Percentiles rank a stretch among this genome's conserved stretches.
Evolutionary conservation across 257 asterid genomes (phyloP).

Genomic region (Nicotiana undulata): DNA sequence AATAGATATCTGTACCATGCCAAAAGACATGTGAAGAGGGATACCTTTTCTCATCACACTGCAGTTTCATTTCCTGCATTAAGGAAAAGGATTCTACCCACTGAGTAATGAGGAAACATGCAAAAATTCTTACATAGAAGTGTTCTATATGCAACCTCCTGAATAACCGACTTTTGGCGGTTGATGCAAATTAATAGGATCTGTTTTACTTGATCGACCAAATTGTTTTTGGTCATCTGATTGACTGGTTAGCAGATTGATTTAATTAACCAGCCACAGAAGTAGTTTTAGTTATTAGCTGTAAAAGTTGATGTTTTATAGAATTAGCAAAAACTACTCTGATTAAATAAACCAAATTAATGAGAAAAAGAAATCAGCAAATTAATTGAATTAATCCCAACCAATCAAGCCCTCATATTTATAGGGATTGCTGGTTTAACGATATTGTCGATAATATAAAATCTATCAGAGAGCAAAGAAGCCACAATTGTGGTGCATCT

Average conservation of each 20-base stretch:
- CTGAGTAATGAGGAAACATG: slow-evolving; percentile 7
- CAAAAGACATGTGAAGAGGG: slow-evolving; percentile 2
- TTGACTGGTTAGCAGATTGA: background rate
- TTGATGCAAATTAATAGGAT: background rate
- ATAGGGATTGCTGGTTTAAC: background rate
- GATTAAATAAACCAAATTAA: background rate
- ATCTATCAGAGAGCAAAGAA: background rate
- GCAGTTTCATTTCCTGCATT: slow-evolving; percentile 94
- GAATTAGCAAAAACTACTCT: background rate
- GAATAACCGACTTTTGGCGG: background rate
- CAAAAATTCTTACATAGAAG: background rate
- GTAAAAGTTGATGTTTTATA: background rate
- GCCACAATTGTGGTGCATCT: background rate
- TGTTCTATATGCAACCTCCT: background rate
- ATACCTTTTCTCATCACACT: slow-evolving; percentile 90
- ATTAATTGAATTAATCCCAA: background rate
- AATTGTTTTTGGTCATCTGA: background rate
- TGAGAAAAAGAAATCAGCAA: background rate
- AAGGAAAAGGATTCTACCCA: slow-evolving; percentile 16
- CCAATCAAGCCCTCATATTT: background rate
- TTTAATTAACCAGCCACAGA: background rate
- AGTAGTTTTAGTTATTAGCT: background rate
- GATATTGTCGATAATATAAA: background rate
- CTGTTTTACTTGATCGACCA: background rate
- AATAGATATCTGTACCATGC: slow-evolving; percentile 19